These are phyloP conservation scores for Aspergillus haitiensis DNA, from an alignment of 495 filamentous ascomycete species.

Conservation along the genomic window DNA sequence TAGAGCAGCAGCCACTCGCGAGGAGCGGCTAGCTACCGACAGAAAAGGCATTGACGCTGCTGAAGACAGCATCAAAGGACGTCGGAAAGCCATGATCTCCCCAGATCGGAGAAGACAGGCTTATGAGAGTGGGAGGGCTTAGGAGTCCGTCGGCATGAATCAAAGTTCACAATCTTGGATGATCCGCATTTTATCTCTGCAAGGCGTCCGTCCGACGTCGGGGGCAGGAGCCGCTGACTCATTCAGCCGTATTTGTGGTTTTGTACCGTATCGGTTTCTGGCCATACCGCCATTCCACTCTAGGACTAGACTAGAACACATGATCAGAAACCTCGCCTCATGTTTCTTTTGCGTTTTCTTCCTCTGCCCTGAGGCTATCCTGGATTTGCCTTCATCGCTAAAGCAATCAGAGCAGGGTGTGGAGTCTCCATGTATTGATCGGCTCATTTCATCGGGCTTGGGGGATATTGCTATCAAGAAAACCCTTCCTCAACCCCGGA, in stretches of 20 bases:
- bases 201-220: conserved; percentile 39
- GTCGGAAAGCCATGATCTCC: conserved; percentile 51
- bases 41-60: conserved; percentile 40
- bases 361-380: not conserved
- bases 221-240: conserved; percentile 41
- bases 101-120: conserved; percentile 18
- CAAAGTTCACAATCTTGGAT: conserved; percentile 25
- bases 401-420: too few relatives aligned
- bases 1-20: conserved; percentile 37
- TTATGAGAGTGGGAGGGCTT: conserved; percentile 7
- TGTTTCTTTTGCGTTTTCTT: not conserved
- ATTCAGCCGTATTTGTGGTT: conserved; percentile 14
- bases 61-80: conserved; percentile 43
- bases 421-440: too few relatives aligned
- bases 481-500: too few relatives aligned
- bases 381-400: not conserved
- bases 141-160: conserved; percentile 23
- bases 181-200: conserved; percentile 31
- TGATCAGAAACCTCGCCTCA: conserved; percentile 4
- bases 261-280: not conserved
- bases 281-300: conserved; percentile 14
- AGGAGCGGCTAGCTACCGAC: conserved; percentile 34
- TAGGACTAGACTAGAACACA: conserved; percentile 17
- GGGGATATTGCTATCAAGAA: too few relatives aligned
- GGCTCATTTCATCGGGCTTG: too few relatives aligned